A percentile compares a stretch with the other conserved stretches of the same genome.
These are phyloP conservation scores for Podosphaera fusca DNA, from an alignment of 2,329 filamentous ascomycete species.

Conservation along the genomic window DNA sequence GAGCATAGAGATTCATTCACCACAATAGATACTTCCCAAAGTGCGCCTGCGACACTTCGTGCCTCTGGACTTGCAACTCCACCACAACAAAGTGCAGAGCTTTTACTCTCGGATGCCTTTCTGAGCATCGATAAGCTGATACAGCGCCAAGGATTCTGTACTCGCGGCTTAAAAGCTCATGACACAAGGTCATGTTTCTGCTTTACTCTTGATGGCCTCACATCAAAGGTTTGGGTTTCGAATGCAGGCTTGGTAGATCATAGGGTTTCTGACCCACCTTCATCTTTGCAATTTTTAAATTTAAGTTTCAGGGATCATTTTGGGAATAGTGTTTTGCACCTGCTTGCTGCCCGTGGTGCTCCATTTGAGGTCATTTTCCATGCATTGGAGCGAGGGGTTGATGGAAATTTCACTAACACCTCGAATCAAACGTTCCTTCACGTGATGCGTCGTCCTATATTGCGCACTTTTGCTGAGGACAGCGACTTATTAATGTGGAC, in stretches of 20 bases:
- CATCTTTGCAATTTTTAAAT: conserved; percentile 1
- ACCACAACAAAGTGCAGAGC: not conserved
- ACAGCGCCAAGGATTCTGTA: conserved; percentile 2
- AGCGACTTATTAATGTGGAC: conserved; percentile 1
- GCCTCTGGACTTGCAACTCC: not conserved
- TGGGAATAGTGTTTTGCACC: conserved; percentile 21
- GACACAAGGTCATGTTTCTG: conserved; percentile 3
- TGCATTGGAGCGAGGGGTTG: conserved; percentile 2
- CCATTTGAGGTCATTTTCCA: conserved; percentile 3
- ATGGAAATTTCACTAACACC: conserved; percentile 17
- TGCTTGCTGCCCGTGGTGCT: conserved; percentile 6
- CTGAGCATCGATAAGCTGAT: conserved; percentile 2
- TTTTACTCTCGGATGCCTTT: conserved; percentile 1
- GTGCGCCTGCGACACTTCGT: not conserved
- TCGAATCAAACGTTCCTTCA: conserved; percentile 7
- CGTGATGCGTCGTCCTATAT: conserved; percentile 1
- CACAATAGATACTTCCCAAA: not conserved
- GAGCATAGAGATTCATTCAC: not conserved
- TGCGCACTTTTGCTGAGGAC: conserved; percentile 2
- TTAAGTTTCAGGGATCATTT: conserved; percentile 14
- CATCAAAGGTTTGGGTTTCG: conserved; percentile 1
- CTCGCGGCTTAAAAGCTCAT: conserved; percentile 3
- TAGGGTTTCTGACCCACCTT: conserved; percentile 1
- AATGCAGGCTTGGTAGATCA: conserved; percentile 1
- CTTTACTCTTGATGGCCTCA: not conserved